Evolutionary conservation across 2,329 filamentous ascomycete species (phyloP), one percentile per base, ranked within the genome.

Genomic region (Pleomassaria siparia): DNA sequence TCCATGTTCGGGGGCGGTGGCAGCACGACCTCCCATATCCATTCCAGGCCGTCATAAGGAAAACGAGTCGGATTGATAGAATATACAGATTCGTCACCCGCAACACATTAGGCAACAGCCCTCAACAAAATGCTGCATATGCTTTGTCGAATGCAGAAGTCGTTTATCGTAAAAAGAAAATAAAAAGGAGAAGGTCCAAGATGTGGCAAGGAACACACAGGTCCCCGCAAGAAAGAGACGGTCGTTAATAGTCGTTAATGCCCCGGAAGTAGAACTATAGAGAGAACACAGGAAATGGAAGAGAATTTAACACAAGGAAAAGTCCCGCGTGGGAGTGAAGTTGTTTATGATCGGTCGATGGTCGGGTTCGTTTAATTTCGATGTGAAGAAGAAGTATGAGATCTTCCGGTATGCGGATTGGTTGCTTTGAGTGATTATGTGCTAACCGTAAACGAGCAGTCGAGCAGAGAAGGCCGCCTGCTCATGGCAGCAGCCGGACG

Each of bases 221-320:
- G 52, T 51, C 54, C 59, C 54, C 48, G 50, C 53, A 56, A 58
- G 53, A 56, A 56, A 24, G 36, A 62, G 56, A 60, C 58, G 49
- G 59, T 69, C 65, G 61, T 67, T 44, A 59, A 67, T 59, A 51
- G 53, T 69, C 66, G 63, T 69, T 39, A 70, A 68, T 65, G 62
- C 60, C 58, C 55, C 50, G 50, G 44, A 46, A 58, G 55, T 53
- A 59, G 53, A 62, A 64, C 50, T 61, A 59, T 62, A 59, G 52
- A 61, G 47, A 53, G 50, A 62, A 66, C 59, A 69, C 51, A 67
- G 50, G 55, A 59, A 59, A 61, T 21, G 46, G 48, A 63, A 66
- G 47, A 48, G 56, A 54, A 62, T 49, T 60, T 55, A 36, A 69
- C 63, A 60, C 55, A 63, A 69, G 48, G 60, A 66, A 59, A n/a